A percentile compares a stretch with the other conserved stretches of the same genome.
These are phyloP conservation scores for Nepenthes mirabilis DNA, from an alignment of 148 eudicot species.

Conservation along the genomic window DNA sequence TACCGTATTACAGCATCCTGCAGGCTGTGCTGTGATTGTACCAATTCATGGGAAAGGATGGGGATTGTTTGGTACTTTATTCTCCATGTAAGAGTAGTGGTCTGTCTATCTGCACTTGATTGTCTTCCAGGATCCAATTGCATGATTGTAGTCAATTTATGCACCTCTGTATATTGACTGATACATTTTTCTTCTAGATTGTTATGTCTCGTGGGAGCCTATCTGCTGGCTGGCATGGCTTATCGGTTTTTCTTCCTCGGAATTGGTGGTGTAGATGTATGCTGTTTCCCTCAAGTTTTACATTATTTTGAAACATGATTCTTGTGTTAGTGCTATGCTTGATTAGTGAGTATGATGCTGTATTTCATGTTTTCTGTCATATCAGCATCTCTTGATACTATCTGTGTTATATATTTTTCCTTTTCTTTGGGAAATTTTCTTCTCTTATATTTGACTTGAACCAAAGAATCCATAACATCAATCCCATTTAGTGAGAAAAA, in stretches of 20 bases:
- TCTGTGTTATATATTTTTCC: too few relatives aligned
- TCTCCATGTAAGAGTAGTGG: conserved; percentile 44
- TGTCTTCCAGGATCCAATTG: background rate
- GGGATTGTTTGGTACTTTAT: conserved; percentile 75
- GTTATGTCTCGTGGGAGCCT: conserved; percentile 52
- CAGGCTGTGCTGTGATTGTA: conserved; percentile 67
- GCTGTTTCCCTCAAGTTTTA: conserved; percentile 5
- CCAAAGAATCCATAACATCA: too few relatives aligned
- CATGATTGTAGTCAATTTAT: too few relatives aligned
- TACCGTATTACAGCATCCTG: conserved; percentile 67
- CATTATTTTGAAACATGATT: background rate
- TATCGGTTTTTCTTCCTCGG: conserved; percentile 68
- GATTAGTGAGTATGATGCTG: background rate
- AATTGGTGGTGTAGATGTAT: conserved; percentile 75
- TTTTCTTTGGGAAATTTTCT: too few relatives aligned
- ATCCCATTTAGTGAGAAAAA: too few relatives aligned
- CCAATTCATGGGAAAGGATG: conserved; percentile 39
- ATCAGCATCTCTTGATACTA: too few relatives aligned
- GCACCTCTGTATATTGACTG: too few relatives aligned
- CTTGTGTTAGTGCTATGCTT: background rate
- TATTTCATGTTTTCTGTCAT: background rate
- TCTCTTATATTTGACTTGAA: too few relatives aligned
- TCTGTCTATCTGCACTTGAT: conserved; percentile 1
- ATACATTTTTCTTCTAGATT: conserved; percentile 30
- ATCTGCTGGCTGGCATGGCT: conserved; percentile 50